phyloP scores from a whole-genome alignment of 352 stramenopile species.

The Globisporangium nagaii region DNA sequence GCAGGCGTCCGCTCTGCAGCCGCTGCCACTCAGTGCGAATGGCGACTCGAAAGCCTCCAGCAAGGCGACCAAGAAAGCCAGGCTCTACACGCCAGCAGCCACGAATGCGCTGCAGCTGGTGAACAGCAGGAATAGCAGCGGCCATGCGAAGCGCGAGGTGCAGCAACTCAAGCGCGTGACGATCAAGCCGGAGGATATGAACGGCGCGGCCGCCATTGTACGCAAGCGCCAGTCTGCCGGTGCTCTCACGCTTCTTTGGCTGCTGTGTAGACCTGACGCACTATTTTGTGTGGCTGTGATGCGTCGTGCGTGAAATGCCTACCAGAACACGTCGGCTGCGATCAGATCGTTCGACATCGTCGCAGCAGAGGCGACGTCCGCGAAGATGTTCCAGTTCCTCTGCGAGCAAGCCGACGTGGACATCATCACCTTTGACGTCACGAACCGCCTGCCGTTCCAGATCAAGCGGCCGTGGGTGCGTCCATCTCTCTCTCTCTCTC shows the following conservation, averaged over 20 bases:
- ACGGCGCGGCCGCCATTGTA: conserved; percentile 54
- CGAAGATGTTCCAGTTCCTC: conserved; percentile 79
- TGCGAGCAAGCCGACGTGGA: conserved; percentile 79
- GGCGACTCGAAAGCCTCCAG: conserved; percentile 4
- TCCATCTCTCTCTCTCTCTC: not conserved
- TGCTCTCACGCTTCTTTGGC: too few species aligned
- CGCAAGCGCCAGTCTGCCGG: too few species aligned
- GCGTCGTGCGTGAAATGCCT: too few species aligned
- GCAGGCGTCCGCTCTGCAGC: conserved; percentile 19
- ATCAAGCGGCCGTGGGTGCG: conserved; percentile 71
- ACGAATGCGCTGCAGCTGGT: conserved; percentile 41
- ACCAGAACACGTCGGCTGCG: conserved; percentile 38
- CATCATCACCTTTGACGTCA: conserved; percentile 78
- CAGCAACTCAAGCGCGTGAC: conserved; percentile 70
- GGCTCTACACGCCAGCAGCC: conserved; percentile 43
- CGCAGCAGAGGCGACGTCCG: conserved; percentile 52
- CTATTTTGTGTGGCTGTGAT: not conserved
- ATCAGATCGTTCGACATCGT: conserved; percentile 76
- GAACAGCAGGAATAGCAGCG: conserved; percentile 4
- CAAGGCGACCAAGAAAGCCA: conserved; percentile 60
- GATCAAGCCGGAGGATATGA: conserved; percentile 72
- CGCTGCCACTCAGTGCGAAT: conserved; percentile 33
- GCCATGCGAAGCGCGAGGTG: conserved; percentile 21
- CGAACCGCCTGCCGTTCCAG: conserved; percentile 72
- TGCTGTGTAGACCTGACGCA: not conserved